A percentile compares a stretch with the other conserved stretches of the same genome.
These are phyloP conservation scores for Dendrocalamus sinicus DNA, from an alignment of 176 grass and related monocot genomes.

Conservation along the genomic window DNA sequence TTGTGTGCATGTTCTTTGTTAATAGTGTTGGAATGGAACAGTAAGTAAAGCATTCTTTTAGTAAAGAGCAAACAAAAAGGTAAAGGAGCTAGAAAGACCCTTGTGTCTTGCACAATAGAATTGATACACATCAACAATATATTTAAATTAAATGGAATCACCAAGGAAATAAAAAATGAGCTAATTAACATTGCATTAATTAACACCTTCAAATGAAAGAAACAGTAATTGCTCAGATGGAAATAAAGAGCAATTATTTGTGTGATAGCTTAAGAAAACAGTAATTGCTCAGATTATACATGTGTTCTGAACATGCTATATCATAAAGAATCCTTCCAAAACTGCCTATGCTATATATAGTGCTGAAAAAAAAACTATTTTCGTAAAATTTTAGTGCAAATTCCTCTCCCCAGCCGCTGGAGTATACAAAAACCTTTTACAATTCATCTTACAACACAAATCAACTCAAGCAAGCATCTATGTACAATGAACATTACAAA, in stretches of 20 bases:
- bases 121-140: not conserved
- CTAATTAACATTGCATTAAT: not conserved
- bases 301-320: not conserved
- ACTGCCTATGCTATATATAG: not conserved
- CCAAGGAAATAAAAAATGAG: slow-evolving; percentile 5
- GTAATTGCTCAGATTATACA: not conserved
- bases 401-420: not conserved
- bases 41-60: slow-evolving; percentile 47
- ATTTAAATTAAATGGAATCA: slow-evolving; percentile 25
- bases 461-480: not conserved
- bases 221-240: too few relatives aligned
- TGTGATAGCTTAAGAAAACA: not conserved
- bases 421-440: not conserved
- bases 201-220: slow-evolving; percentile 1
- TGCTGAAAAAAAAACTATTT: not conserved
- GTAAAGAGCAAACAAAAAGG: slow-evolving; percentile 37
- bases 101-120: slow-evolving; percentile 9
- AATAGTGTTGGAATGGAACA: slow-evolving; percentile 49
- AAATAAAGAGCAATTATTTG: not conserved
- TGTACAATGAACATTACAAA: slow-evolving; percentile 4
- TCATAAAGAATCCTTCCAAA: slow-evolving; percentile 16
- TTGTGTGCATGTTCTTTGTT: slow-evolving; percentile 46
- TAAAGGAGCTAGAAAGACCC: slow-evolving; percentile 33
- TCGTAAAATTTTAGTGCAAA: not conserved
- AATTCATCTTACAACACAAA: slow-evolving; percentile 5